phyloP scores from a whole-genome alignment of 768 basidiomycete species.

The Agrocybe praecox region DNA sequence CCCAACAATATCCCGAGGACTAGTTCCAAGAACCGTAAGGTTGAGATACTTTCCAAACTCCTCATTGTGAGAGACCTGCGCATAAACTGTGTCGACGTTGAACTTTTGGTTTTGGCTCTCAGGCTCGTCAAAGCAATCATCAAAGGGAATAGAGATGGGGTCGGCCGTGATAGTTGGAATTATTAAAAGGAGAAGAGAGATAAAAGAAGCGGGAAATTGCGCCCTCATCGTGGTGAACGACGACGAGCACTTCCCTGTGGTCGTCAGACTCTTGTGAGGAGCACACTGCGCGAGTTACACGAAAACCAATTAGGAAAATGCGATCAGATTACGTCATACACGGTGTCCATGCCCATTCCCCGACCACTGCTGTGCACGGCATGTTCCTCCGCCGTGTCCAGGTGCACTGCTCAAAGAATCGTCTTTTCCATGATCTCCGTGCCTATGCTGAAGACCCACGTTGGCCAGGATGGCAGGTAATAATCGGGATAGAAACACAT shows the following conservation, averaged over 20 bases:
- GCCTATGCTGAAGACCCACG: conserved; percentile 40
- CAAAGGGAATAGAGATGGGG: conserved; percentile 62
- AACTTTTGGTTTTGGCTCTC: conserved; percentile 59
- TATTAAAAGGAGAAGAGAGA: conserved; percentile 17
- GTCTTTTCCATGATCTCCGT: conserved; percentile 35
- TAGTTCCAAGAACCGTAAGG: conserved; percentile 71
- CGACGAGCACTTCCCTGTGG: conserved; percentile 6
- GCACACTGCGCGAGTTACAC: neutral
- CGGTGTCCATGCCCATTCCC: neutral
- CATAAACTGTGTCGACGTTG: conserved; percentile 70
- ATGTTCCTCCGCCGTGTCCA: conserved; percentile 17
- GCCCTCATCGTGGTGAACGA: conserved; percentile 23
- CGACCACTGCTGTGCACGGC: neutral
- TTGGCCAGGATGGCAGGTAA: conserved; percentile 88
- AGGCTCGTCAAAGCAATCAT: conserved; percentile 64
- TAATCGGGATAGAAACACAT: conserved; percentile 95
- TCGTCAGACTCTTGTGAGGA: conserved; percentile 4
- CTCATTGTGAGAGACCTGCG: conserved; percentile 58
- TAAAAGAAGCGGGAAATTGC: conserved; percentile 16
- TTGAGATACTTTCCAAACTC: conserved; percentile 55
- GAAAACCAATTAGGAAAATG: conserved; percentile 7
- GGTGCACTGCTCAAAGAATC: conserved; percentile 4
- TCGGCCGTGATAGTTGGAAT: conserved; percentile 40
- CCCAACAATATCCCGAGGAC: conserved; percentile 60
- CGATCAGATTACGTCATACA: conserved; percentile 18